A percentile compares a stretch with the other conserved stretches of the same genome.
These are phyloP conservation scores for Debaryomyces hansenii DNA, from an alignment of 805 yeast genomes.

Conservation along the genomic window DNA sequence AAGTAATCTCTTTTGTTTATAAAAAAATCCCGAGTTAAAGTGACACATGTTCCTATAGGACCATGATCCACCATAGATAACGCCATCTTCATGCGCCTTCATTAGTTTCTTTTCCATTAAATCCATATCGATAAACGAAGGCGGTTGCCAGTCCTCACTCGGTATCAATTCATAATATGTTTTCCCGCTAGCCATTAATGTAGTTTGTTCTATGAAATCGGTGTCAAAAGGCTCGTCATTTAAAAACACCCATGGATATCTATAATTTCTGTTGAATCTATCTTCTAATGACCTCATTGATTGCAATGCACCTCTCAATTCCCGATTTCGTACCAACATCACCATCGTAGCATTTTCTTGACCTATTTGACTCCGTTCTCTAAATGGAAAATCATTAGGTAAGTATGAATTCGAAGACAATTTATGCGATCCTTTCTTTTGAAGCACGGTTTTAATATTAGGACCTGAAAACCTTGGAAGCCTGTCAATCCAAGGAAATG, in stretches of 20 bases:
- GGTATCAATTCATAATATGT: constrained; percentile 44
- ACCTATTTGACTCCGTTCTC: constrained; percentile 43
- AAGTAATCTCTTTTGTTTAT: constrained; percentile 43
- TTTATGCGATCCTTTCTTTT: constrained; percentile 16
- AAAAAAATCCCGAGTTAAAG: constrained; percentile 67
- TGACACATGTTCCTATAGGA: constrained; percentile 70
- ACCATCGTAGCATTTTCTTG: constrained; percentile 80
- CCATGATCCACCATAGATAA: constrained; percentile 48
- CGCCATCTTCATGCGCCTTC: constrained; percentile 18
- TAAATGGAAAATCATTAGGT: constrained; percentile 15
- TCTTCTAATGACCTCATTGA: constrained; percentile 46
- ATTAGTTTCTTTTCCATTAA: constrained; percentile 25
- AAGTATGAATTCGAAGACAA: constrained; percentile 30
- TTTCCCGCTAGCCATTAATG: constrained; percentile 45
- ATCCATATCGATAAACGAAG: constrained; percentile 30
- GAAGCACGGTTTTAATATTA: constrained; percentile 5
- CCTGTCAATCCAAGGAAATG: background rate
- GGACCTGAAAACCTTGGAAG: constrained; percentile 5
- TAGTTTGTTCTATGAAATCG: constrained; percentile 42
- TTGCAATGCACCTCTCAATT: constrained; percentile 65
- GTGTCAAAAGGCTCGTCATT: constrained; percentile 44
- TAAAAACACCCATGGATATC: constrained; percentile 46
- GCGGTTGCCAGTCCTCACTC: constrained; percentile 40
- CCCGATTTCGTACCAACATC: constrained; percentile 85
- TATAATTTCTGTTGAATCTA: constrained; percentile 38